A percentile compares a stretch with the other conserved stretches of the same genome.
These are phyloP conservation scores for Perkinsus olseni DNA, from an alignment of 169 alveolate genomes.

Conservation along the genomic window DNA sequence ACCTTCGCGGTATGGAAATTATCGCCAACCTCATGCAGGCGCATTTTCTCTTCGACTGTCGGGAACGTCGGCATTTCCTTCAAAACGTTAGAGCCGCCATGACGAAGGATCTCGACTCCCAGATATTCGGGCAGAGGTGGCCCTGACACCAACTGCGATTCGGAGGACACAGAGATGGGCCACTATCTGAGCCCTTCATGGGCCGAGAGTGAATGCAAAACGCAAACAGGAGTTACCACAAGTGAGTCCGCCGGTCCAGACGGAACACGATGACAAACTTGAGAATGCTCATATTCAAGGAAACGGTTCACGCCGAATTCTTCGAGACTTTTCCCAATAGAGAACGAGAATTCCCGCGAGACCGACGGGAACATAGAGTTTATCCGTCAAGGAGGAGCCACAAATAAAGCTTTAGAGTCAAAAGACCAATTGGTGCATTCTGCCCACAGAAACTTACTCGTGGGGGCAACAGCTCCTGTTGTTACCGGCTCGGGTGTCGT, in stretches of 20 bases:
- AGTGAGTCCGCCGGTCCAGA: no score
- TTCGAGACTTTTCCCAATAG: no score
- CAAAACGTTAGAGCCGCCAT: background rate
- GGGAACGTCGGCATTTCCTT: background rate
- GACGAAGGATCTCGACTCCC: background rate
- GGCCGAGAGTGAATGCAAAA: background rate
- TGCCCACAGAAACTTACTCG: background rate
- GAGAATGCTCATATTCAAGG: no score
- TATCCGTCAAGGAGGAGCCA: no score
- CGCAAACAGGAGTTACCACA: no score
- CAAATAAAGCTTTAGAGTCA: no score
- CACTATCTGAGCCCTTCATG: background rate
- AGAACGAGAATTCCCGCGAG: no score
- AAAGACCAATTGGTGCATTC: background rate
- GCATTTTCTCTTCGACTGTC: background rate
- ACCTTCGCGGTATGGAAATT: background rate
- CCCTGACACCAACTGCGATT: background rate
- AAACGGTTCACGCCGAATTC: no score
- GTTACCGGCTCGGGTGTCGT: background rate
- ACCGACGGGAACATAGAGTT: no score
- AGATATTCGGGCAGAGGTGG: background rate
- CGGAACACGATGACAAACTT: no score
- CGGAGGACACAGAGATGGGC: background rate
- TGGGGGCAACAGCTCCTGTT: background rate
- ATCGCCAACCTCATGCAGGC: background rate